Conservation (phyloP, 257 asterid genomes). For the Nicotiana otophora region DNA sequence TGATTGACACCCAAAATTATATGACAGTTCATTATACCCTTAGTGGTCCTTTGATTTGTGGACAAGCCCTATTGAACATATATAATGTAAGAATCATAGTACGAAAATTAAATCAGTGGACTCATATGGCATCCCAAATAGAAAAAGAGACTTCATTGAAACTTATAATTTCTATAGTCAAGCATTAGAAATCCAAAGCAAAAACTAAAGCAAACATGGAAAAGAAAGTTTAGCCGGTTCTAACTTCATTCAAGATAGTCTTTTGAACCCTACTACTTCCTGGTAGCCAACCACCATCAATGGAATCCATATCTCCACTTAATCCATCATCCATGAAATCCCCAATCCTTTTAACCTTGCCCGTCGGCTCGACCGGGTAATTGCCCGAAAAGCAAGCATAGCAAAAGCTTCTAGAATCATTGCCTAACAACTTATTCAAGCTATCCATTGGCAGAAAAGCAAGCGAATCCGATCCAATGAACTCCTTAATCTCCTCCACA, state of each 20-base stretch:
- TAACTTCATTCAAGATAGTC: slow-evolving; percentile 5
- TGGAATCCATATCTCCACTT: slow-evolving; percentile 52
- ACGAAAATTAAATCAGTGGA: background rate
- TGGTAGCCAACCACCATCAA: slow-evolving; percentile 62
- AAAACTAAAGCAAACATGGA: background rate
- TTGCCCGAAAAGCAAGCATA: slow-evolving; percentile 80
- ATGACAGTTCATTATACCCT: too few species aligned
- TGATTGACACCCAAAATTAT: too few species aligned
- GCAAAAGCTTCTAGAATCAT: slow-evolving; percentile 43
- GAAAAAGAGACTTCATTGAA: background rate
- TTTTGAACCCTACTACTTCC: background rate
- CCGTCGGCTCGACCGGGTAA: slow-evolving; percentile 70
- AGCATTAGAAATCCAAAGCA: slow-evolving; percentile 1
- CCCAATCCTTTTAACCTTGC: slow-evolving; percentile 79
- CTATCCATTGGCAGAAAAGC: slow-evolving; percentile 62
- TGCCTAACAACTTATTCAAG: slow-evolving; percentile 41
- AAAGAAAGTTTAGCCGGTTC: background rate
- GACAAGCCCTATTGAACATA: too few species aligned
- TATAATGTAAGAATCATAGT: too few species aligned
- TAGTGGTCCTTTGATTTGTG: too few species aligned
- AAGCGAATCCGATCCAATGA: slow-evolving; percentile 77
- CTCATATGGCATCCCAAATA: background rate
- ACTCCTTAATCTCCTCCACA: slow-evolving; percentile 67
- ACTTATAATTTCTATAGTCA: slow-evolving; percentile 2
- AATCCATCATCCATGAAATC: slow-evolving; percentile 84